Conservation (phyloP, 768 basidiomycete genomes). For the Termitomyces sp. region DNA sequence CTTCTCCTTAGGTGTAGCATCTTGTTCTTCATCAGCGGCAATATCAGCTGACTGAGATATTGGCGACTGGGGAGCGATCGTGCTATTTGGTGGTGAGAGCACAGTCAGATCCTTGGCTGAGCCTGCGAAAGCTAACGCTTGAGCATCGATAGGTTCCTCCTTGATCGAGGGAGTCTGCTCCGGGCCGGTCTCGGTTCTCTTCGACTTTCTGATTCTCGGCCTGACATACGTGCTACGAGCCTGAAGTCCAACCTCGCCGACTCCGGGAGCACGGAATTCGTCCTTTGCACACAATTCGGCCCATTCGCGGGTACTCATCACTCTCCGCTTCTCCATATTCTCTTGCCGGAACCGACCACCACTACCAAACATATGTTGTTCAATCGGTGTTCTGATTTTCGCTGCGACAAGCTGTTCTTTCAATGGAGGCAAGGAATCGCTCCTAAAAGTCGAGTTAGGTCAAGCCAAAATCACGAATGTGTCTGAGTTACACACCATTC, state of each 20-base stretch:
- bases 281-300: conserved; percentile 68
- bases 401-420: conserved; percentile 66
- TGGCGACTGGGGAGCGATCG: conserved; percentile 26
- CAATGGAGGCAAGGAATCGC: conserved; percentile 65
- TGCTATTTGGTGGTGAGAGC: conserved; percentile 39
- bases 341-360: conserved; percentile 85
- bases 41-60: conserved; percentile 17
- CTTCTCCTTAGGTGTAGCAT: conserved; percentile 25
- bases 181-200: conserved; percentile 38
- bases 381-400: conserved; percentile 86
- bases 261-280: conserved; percentile 69
- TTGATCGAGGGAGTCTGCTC: conserved; percentile 36
- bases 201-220: conserved; percentile 32
- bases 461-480: not conserved
- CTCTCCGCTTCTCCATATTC: conserved; percentile 83
- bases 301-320: conserved; percentile 88
- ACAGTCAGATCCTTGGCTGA: conserved; percentile 14
- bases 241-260: conserved; percentile 59
- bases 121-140: conserved; percentile 18
- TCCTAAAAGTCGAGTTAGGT: conserved; percentile 37
- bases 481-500: conserved; percentile 60
- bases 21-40: conserved; percentile 7
- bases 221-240: conserved; percentile 31
- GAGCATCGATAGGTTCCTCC: conserved; percentile 39
- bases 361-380: conserved; percentile 86